Conservation (phyloP, 1,284 basidiomycete genomes). For the Puccinia polysora region DNA sequence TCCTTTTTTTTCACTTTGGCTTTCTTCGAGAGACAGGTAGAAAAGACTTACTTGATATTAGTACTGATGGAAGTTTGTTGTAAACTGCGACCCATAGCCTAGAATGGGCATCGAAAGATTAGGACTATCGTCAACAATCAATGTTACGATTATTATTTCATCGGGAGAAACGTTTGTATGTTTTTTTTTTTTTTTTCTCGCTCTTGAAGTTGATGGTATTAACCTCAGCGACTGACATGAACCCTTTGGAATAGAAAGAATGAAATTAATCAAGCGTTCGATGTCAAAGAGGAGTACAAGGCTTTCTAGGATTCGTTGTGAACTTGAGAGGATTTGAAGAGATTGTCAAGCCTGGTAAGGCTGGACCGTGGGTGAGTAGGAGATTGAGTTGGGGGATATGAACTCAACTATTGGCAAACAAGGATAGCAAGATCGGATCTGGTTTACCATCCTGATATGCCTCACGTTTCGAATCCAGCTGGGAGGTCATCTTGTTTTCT, state of each 20-base stretch:
- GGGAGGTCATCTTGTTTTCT: too few species aligned
- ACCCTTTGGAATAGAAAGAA: constrained; percentile 12
- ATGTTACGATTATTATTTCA: not conserved
- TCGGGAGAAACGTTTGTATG: not conserved
- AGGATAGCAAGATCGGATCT: constrained; percentile 79
- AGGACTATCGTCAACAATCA: not conserved
- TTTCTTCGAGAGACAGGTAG: not conserved
- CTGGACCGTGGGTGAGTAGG: too few species aligned
- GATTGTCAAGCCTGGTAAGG: too few species aligned
- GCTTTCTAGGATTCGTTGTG: too few species aligned
- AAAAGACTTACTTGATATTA: constrained; percentile 58
- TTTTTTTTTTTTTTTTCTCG: not conserved
- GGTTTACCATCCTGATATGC: constrained; percentile 57
- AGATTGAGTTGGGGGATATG: not conserved
- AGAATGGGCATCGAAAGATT: too few species aligned
- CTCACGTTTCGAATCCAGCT: too few species aligned
- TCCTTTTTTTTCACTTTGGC: too few species aligned
- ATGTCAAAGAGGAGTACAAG: not conserved
- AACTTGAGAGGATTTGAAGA: too few species aligned
- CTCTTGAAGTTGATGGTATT: not conserved
- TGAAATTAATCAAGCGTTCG: not conserved
- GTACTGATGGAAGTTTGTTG: constrained; percentile 86
- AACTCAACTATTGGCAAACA: constrained; percentile 74
- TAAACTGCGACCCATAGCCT: constrained; percentile 84
- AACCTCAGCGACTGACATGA: constrained; percentile 42